These are phyloP conservation scores for Ceratocystis diversiconidia DNA, from an alignment of 2,329 filamentous ascomycete genomes.

Conservation along the genomic window DNA sequence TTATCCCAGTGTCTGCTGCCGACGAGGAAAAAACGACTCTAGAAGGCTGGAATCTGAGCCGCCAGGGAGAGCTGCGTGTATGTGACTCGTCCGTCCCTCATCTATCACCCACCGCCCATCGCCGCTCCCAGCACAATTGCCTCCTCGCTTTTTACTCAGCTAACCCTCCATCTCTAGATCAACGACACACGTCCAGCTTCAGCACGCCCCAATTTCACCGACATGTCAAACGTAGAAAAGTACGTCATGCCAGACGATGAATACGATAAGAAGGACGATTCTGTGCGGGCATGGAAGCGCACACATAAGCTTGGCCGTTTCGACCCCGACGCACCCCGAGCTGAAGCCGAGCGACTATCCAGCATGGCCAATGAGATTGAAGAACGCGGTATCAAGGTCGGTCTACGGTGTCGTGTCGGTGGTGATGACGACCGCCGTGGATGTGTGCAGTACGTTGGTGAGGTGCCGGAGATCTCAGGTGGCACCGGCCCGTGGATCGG, in stretches of 20 bases:
- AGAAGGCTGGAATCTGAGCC: constrained; percentile 49
- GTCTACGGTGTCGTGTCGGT: constrained; percentile 50
- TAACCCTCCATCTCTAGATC: constrained; percentile 40
- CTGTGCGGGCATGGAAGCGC: constrained; percentile 90
- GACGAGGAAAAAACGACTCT: constrained; percentile 60
- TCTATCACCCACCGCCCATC: background rate
- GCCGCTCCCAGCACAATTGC: background rate
- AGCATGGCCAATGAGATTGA: constrained; percentile 56
- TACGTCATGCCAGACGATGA: constrained; percentile 75
- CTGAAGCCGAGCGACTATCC: constrained; percentile 57
- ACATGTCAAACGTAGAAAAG: constrained; percentile 70
- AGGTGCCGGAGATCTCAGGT: constrained; percentile 58
- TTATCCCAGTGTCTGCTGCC: constrained; percentile 49
- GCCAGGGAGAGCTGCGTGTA: constrained; percentile 70
- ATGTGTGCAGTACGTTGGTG: constrained; percentile 55
- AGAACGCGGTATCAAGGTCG: constrained; percentile 50
- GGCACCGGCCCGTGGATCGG: constrained; percentile 55
- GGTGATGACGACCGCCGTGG: constrained; percentile 57
- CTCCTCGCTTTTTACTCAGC: background rate
- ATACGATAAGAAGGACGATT: constrained; percentile 76
- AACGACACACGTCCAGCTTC: constrained; percentile 63
- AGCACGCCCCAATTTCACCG: constrained; percentile 65
- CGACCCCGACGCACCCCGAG: constrained; percentile 65
- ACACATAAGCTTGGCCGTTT: constrained; percentile 91
- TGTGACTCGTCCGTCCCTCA: constrained; percentile 30